Conservation (phyloP, 1,139 yeast species). For the Hemisphaericaspora xylanilytica region DNA sequence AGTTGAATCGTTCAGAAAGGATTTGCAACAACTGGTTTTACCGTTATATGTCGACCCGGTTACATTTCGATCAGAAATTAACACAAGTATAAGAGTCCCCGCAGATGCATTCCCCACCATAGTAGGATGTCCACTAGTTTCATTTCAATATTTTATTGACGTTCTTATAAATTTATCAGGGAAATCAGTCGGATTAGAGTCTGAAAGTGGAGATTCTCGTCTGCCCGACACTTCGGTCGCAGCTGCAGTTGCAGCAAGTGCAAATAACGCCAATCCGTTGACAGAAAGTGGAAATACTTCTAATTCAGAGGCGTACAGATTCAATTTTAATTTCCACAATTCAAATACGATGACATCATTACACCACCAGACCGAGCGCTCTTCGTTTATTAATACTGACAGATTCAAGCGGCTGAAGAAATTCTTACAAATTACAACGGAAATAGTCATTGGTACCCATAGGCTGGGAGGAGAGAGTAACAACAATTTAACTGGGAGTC, state of each 20-base stretch:
- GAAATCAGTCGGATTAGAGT: constrained; percentile 34
- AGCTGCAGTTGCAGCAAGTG: constrained; percentile 12
- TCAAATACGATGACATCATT: constrained; percentile 15
- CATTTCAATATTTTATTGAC: constrained; percentile 84
- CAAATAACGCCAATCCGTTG: constrained; percentile 6
- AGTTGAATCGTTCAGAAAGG: constrained; percentile 80
- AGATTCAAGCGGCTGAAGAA: constrained; percentile 69
- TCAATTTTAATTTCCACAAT: constrained; percentile 28
- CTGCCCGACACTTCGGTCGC: constrained; percentile 11
- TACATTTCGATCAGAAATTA: constrained; percentile 55
- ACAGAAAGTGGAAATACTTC: constrained; percentile 10
- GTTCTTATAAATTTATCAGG: constrained; percentile 69
- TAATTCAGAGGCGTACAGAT: constrained; percentile 21
- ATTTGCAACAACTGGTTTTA: constrained; percentile 70
- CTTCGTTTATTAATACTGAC: constrained; percentile 72
- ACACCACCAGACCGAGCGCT: constrained; percentile 31
- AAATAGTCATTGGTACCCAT: constrained; percentile 76
- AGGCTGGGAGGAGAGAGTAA: constrained; percentile 31
- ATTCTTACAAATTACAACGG: constrained; percentile 75
- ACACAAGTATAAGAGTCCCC: constrained; percentile 69
- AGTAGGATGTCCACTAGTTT: constrained; percentile 66
- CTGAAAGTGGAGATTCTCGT: constrained; percentile 20
- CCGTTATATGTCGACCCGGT: constrained; percentile 79
- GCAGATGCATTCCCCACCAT: constrained; percentile 87
- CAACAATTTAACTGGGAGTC: not conserved